phyloP scores from a whole-genome alignment of 2,329 filamentous ascomycete genomes.

The Microcyclospora tardicrescens region DNA sequence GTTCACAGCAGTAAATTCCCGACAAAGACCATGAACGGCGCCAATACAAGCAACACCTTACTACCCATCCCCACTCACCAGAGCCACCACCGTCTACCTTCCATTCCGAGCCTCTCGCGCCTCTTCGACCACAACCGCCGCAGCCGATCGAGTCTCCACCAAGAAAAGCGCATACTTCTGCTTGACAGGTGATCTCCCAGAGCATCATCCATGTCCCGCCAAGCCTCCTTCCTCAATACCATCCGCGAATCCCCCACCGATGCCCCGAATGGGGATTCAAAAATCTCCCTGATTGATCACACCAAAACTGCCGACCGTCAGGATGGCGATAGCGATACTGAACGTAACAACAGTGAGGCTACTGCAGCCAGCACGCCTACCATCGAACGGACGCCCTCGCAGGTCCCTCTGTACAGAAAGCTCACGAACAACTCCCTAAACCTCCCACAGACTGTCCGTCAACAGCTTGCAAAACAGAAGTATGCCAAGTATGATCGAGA shows the following conservation, averaged over 20 bases:
- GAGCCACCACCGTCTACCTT: too few relatives aligned
- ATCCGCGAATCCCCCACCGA: constrained; percentile 12
- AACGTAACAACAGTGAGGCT: constrained; percentile 18
- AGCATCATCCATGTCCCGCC: constrained; percentile 14
- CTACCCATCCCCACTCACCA: too few relatives aligned
- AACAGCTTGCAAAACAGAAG: constrained; percentile 22
- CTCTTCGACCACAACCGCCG: neutral
- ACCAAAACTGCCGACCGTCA: constrained; percentile 16
- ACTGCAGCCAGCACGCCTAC: constrained; percentile 5
- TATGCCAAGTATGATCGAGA: constrained; percentile 23
- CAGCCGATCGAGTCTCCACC: neutral
- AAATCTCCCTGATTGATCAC: constrained; percentile 54
- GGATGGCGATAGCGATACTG: constrained; percentile 11
- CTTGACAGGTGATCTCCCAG: constrained; percentile 2
- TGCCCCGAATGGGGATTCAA: constrained; percentile 34
- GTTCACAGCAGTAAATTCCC: too few relatives aligned
- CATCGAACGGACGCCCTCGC: constrained; percentile 1
- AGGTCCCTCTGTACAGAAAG: constrained; percentile 10
- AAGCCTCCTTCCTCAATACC: constrained; percentile 12
- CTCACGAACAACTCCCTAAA: constrained; percentile 16
- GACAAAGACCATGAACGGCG: too few relatives aligned
- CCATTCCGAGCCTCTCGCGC: too few relatives aligned
- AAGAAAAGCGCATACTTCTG: constrained; percentile 1
- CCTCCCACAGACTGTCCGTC: constrained; percentile 15
- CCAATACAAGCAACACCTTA: too few relatives aligned